Conservation (phyloP, 768 basidiomycete genomes). For the Myochromella boudieri region DNA sequence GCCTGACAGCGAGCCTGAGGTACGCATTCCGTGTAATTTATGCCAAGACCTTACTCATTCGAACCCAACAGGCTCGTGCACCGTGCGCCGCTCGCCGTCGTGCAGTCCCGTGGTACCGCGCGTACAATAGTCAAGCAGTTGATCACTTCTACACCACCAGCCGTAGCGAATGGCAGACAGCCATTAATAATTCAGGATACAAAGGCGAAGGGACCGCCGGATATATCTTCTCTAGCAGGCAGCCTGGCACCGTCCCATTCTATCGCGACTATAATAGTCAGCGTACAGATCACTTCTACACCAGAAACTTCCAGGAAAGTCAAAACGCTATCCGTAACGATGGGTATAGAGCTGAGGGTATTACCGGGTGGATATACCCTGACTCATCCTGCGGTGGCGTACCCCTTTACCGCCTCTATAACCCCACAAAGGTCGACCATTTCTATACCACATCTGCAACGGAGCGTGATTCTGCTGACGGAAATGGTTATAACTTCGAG, state of each 20-base stretch:
- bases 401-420: conserved; percentile 21
- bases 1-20: too few species aligned
- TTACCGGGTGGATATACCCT: conserved; percentile 17
- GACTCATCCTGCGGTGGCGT: conserved; percentile 4
- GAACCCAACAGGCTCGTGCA: neutral
- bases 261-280: conserved; percentile 19
- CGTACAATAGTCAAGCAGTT: neutral
- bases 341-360: conserved; percentile 19
- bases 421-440: conserved; percentile 9
- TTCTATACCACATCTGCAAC: conserved; percentile 21
- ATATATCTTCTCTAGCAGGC: conserved; percentile 8
- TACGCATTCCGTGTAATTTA: too few species aligned
- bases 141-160: conserved; percentile 15
- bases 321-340: conserved; percentile 9
- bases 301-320: conserved; percentile 14
- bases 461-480: conserved; percentile 9
- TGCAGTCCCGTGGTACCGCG: conserved; percentile 6
- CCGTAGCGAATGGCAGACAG: conserved; percentile 3
- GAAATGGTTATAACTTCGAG: conserved; percentile 1
- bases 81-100: neutral
- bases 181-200: conserved; percentile 10
- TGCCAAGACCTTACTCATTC: too few species aligned
- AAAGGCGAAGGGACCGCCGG: conserved; percentile 8
- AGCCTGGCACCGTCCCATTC: conserved; percentile 16
- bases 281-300: conserved; percentile 22